Percentiles rank a stretch among this genome's conserved stretches.
phyloP scores from a whole-genome alignment of 2,329 filamentous ascomycete genomes.

The Leptographium procerum region DNA sequence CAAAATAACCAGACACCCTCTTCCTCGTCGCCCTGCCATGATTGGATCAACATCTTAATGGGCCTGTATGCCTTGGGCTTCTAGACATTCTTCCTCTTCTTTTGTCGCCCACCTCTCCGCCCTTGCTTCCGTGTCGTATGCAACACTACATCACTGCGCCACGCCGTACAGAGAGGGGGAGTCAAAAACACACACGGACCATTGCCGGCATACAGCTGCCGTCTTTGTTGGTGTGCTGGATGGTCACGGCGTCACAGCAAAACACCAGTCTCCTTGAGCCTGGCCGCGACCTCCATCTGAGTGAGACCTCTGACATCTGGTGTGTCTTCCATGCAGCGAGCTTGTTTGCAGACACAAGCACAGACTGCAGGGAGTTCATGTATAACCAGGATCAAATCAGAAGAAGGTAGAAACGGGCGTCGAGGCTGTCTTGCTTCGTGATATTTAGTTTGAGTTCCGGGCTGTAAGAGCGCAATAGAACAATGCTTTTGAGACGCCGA shows the following conservation, averaged over 20 bases:
- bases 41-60: neutral
- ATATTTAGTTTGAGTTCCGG: neutral
- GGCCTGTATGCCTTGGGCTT: neutral
- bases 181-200: neutral
- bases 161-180: neutral
- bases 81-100: neutral
- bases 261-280: neutral
- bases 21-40: too few species aligned
- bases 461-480: too few species aligned
- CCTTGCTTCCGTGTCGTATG: neutral
- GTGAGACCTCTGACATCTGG: neutral
- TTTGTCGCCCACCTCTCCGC: too few species aligned
- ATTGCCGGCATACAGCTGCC: neutral
- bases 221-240: neutral
- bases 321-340: neutral
- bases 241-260: neutral
- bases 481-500: too few species aligned
- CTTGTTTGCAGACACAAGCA: neutral
- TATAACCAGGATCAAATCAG: neutral
- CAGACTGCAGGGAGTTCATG: too few species aligned
- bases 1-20: neutral
- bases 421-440: neutral
- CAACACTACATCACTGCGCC: neutral
- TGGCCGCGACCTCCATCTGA: neutral
- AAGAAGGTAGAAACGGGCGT: neutral